Percentiles rank a stretch among this genome's conserved stretches.
Evolutionary conservation across 495 filamentous ascomycete species (phyloP).

Genomic region (Hypoxylon crocopeplum): DNA sequence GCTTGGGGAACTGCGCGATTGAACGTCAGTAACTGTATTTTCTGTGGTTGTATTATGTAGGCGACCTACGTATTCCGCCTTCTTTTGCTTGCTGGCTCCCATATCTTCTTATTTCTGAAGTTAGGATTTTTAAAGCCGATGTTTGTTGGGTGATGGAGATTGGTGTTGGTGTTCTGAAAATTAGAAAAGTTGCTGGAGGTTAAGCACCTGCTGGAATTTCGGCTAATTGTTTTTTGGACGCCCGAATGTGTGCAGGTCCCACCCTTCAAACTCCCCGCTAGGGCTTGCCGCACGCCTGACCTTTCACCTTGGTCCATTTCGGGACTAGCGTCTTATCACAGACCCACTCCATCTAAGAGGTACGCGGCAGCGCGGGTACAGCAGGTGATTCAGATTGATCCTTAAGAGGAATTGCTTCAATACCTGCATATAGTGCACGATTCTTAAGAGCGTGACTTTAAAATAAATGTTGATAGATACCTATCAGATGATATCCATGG

Average conservation of each 20-base stretch:
- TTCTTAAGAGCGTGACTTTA: background rate
- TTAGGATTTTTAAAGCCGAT: slow-evolving; percentile 95
- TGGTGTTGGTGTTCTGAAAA: slow-evolving; percentile 17
- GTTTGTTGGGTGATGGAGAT: slow-evolving; percentile 32
- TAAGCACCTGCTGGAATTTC: slow-evolving; percentile 30
- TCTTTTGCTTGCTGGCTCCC: slow-evolving; percentile 96
- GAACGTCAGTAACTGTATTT: slow-evolving; percentile 7
- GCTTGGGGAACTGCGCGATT: slow-evolving; percentile 81
- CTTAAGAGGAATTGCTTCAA: background rate
- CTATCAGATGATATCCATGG: no score
- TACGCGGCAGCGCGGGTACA: no score
- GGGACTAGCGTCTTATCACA: background rate
- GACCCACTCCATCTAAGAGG: no score
- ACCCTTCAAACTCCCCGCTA: slow-evolving; percentile 18
- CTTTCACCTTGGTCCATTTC: background rate
- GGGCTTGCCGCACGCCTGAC: slow-evolving; percentile 12
- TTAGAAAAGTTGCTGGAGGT: slow-evolving; percentile 20
- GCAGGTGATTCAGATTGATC: no score
- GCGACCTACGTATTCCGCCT: slow-evolving; percentile 76
- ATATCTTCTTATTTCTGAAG: slow-evolving; percentile 97
- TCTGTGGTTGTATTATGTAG: no score
- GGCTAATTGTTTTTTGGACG: slow-evolving; percentile 40
- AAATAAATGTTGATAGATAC: background rate
- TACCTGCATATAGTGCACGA: background rate
- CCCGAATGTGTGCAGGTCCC: slow-evolving; percentile 27